Conservation (phyloP, 1,284 basidiomycete species). For the Ceratobasidium sp. region DNA sequence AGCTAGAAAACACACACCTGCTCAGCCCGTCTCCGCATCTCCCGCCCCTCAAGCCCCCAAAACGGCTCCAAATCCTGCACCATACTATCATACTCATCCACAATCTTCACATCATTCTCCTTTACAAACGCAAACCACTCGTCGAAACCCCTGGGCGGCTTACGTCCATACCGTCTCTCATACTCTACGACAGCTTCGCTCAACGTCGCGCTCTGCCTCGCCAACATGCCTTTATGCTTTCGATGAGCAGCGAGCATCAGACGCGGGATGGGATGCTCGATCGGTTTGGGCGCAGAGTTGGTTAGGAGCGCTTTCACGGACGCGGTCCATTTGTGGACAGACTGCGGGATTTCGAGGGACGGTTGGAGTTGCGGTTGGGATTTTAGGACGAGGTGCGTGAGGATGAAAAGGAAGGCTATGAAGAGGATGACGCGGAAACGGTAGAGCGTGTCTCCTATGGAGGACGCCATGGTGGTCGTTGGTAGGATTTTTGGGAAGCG, state of each 20-base stretch:
- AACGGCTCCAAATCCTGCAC: constrained; percentile 84
- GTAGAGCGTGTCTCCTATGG: constrained; percentile 19
- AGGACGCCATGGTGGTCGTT: constrained; percentile 19
- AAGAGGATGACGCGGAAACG: constrained; percentile 29
- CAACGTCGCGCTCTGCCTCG: constrained; percentile 81
- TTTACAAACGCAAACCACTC: constrained; percentile 88
- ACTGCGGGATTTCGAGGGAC: constrained; percentile 8
- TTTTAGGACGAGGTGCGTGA: constrained; percentile 15
- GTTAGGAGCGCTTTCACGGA: constrained; percentile 25
- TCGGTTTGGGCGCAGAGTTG: constrained; percentile 23
- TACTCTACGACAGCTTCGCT: constrained; percentile 83
- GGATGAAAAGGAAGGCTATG: constrained; percentile 12
- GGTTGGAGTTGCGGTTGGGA: constrained; percentile 41
- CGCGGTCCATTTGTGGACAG: constrained; percentile 38
- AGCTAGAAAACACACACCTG: constrained; percentile 65
- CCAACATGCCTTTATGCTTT: constrained; percentile 74
- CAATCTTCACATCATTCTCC: constrained; percentile 78
- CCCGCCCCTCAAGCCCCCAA: constrained; percentile 77
- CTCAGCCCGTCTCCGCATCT: constrained; percentile 76
- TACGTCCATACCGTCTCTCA: constrained; percentile 75
- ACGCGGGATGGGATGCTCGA: constrained; percentile 79
- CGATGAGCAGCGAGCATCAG: constrained; percentile 85
- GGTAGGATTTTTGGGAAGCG: constrained; percentile 5
- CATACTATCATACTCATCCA: constrained; percentile 93
- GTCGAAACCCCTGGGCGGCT: constrained; percentile 91